Percentiles rank a stretch among this genome's conserved stretches.
phyloP scores from a whole-genome alignment of 805 yeast species.

The Sugiyamaella qingdaonensis region DNA sequence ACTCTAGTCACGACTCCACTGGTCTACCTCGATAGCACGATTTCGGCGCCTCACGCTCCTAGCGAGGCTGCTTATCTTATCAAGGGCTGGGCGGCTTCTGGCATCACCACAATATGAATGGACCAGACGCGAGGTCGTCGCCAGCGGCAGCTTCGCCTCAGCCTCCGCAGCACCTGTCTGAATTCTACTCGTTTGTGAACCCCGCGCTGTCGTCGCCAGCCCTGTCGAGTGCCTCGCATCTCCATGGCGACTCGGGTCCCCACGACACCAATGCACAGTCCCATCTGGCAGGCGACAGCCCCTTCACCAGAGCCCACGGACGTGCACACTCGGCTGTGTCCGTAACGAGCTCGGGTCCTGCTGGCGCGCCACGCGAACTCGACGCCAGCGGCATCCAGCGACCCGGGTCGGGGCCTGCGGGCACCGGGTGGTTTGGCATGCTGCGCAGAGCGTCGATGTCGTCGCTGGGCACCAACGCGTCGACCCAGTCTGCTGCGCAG shows the following conservation, averaged over 20 bases:
- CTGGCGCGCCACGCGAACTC: not conserved
- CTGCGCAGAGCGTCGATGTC: constrained; percentile 10
- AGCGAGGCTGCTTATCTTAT: not conserved
- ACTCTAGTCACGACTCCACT: no score
- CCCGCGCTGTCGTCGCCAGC: constrained; percentile 10
- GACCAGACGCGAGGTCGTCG: constrained; percentile 2
- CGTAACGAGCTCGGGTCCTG: not conserved
- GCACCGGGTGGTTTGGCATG: not conserved
- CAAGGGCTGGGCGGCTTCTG: not conserved
- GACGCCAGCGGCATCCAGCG: not conserved
- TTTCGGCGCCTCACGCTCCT: not conserved
- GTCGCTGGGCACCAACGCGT: constrained; percentile 11
- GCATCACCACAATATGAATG: not conserved
- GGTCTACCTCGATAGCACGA: no score
- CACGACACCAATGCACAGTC: not conserved
- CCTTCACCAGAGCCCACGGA: not conserved
- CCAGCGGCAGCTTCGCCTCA: constrained; percentile 6
- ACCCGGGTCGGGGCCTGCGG: not conserved
- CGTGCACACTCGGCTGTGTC: not conserved
- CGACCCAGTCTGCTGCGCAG: constrained; percentile 11
- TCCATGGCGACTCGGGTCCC: not conserved
- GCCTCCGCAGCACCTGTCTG: constrained; percentile 50
- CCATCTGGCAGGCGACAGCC: not conserved
- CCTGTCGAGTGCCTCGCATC: not conserved
- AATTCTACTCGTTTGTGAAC: constrained; percentile 49